Percentiles rank a stretch among this genome's conserved stretches.
phyloP scores from a whole-genome alignment of 2,329 filamentous ascomycete genomes.

The Aspergillus sp. region DNA sequence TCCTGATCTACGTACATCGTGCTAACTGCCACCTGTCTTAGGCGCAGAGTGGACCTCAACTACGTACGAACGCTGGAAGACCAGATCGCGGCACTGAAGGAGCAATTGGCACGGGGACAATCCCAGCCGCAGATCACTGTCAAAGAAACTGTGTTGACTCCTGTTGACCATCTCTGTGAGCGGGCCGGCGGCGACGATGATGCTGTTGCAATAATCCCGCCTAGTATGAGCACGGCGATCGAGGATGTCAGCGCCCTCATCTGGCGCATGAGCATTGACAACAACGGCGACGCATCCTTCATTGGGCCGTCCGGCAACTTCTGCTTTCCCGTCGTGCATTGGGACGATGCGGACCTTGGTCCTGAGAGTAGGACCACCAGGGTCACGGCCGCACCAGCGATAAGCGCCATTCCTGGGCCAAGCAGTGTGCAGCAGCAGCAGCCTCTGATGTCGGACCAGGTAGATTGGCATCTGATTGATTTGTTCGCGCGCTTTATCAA shows the following conservation, averaged over 20 bases:
- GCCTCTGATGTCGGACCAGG: background rate
- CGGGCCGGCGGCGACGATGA: background rate
- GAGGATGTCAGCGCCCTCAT: constrained; percentile 2
- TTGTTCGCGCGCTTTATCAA: background rate
- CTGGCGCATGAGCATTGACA: constrained; percentile 5
- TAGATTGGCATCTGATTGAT: background rate
- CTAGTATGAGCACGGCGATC: background rate
- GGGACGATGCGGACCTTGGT: background rate
- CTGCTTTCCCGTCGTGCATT: background rate
- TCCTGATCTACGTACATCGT: background rate
- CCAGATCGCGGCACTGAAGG: background rate
- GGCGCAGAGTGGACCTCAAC: background rate
- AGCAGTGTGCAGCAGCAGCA: background rate
- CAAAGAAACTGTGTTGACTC: no score
- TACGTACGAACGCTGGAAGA: background rate
- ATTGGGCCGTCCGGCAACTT: constrained; percentile 6
- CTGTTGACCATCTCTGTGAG: no score
- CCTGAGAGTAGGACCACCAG: background rate
- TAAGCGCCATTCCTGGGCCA: background rate
- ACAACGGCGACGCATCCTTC: constrained; percentile 3
- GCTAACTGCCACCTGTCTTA: background rate
- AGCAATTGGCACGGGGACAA: background rate
- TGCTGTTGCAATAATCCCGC: background rate
- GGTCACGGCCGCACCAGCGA: background rate
- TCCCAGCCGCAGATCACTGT: background rate